Evolutionary conservation across 140 eudicot genomes (phyloP), one percentile per base, ranked within the genome.

Genomic region (Flaveria floridana): DNA sequence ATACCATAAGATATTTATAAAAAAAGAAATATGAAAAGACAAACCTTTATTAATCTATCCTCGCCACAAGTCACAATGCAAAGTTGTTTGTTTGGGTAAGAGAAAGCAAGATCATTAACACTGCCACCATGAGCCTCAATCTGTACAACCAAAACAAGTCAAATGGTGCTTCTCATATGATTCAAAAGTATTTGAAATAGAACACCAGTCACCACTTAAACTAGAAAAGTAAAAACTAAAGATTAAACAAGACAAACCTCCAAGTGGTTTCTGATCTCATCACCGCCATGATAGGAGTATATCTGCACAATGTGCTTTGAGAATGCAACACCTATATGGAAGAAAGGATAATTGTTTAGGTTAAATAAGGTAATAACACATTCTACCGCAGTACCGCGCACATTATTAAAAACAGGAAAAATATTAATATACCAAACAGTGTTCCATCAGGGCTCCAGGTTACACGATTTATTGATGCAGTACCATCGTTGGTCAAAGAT

Each of bases 31-130:
- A 26, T 3, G 14, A 76, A 39, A 64, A 30, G 39, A 61, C 84
- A 63, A 73, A 88, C 97, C 95, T 88, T 90, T 66, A 90, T 83
- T 71, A 76, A 76, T 74, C 83, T 76, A 66, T 90, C 97, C 16
- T 90, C 97, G 65, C 97, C 97, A 76, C 95, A 89, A 48, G 95
- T 89, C 46, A 89, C 87, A n/a, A 89, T 47, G 64, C 89, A 82
- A 11, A 81, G 86, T 82, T 84, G 86, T 69, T 84, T 82, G 65
- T 86, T 82, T 37, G 90, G 87, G 42, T 74, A 79, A 66, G 89
- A 79, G 81, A 89, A 89, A 64, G 95, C 87, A 75, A 89, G 76
- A 76, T 89, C 95, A 46, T 83, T 86, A 13, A 89, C 95, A 78
- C 86, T 84, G 51, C 95, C 95, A 70, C 51, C 86, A 84, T 89